A percentile compares a stretch with the other conserved stretches of the same genome.
Evolutionary conservation across 2,329 filamentous ascomycete genomes (phyloP).

Genomic region (Chrysoporthe puriensis): DNA sequence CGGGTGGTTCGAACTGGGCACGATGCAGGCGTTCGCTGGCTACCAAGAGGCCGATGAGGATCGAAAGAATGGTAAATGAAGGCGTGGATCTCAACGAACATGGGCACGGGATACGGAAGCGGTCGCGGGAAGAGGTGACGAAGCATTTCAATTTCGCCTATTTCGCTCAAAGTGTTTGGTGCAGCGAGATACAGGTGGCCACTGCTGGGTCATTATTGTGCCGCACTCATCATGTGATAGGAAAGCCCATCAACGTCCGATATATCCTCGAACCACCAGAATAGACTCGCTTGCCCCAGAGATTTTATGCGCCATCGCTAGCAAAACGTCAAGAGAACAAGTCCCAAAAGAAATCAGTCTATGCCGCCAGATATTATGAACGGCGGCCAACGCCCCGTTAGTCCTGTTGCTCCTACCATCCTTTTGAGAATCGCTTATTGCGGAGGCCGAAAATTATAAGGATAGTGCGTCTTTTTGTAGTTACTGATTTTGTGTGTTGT

Average conservation of each 20-base stretch:
- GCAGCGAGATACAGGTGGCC: background rate
- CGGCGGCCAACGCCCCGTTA: background rate
- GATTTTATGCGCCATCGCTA: constrained; percentile 28
- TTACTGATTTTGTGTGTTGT: background rate
- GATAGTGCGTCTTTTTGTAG: background rate
- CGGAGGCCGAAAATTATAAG: background rate
- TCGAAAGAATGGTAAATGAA: too few species aligned
- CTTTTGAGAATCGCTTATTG: background rate
- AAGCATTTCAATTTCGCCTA: background rate
- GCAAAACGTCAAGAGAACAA: constrained; percentile 21
- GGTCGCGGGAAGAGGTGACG: background rate
- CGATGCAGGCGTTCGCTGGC: too few species aligned
- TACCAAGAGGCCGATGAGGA: too few species aligned
- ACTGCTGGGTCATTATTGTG: background rate
- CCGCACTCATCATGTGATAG: background rate
- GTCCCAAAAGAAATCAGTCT: constrained; percentile 21
- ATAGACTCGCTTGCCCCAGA: constrained; percentile 5
- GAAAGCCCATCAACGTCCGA: background rate
- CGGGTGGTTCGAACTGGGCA: too few species aligned
- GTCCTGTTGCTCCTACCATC: constrained; percentile 1
- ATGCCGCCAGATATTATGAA: constrained; percentile 23
- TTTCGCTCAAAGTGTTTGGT: background rate
- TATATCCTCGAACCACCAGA: background rate
- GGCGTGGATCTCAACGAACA: too few species aligned
- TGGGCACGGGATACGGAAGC: background rate